A percentile compares a stretch with the other conserved stretches of the same genome.
Evolutionary conservation across 345 rosid genomes (phyloP).

Genomic region (Corchorus olitorius): DNA sequence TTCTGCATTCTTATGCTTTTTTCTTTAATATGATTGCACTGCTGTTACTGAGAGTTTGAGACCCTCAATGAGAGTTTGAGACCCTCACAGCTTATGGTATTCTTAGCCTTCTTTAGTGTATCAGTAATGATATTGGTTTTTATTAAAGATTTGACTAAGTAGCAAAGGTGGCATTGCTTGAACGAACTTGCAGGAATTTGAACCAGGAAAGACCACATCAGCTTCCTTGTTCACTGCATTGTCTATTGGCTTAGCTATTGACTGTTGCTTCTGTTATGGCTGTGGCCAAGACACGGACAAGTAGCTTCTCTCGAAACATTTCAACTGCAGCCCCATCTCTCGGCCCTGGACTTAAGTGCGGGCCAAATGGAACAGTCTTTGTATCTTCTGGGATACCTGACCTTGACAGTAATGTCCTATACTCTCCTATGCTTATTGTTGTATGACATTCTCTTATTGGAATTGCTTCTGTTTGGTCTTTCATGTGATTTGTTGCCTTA

Average conservation of each 20-base stretch:
- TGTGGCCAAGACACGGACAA: conserved; percentile 54
- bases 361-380: conserved; percentile 79
- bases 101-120: background rate
- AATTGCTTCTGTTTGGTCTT: background rate
- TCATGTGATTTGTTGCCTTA: conserved; percentile 18
- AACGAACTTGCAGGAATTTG: background rate
- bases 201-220: background rate
- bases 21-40: background rate
- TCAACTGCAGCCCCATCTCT: conserved; percentile 41
- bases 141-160: background rate
- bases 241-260: background rate
- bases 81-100: background rate
- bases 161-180: background rate
- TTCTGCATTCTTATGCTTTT: background rate
- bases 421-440: background rate
- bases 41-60: background rate
- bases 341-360: conserved; percentile 71
- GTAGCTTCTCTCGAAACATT: conserved; percentile 84
- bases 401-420: conserved; percentile 68
- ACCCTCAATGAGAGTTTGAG: background rate
- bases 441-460: background rate
- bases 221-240: background rate
- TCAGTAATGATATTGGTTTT: background rate
- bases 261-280: conserved; percentile 51
- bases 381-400: conserved; percentile 83